Evolutionary conservation across 352 stramenopile genomes (phyloP), one percentile per base, ranked within the genome.

Genomic region (Globisporangium spinosum): DNA sequence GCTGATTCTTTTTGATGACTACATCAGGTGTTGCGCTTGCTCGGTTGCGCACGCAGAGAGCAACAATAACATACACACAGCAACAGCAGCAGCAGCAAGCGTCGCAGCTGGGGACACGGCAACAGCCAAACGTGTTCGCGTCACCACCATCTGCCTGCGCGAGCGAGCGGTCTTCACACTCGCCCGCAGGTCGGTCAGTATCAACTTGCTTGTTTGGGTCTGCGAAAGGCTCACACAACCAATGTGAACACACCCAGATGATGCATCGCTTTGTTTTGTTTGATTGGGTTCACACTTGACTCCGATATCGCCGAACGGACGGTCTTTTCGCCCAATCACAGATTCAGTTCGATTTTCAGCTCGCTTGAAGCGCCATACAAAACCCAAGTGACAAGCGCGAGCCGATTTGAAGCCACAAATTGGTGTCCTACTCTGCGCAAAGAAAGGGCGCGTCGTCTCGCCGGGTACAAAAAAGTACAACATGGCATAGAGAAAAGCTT

Each of bases 381-480:
- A 51, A 22, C 5, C 6, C 43, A 22, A 51, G 43, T 22, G 43
- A 22, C 5, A 51, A 51, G 43, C 43, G 40, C 15, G n/a, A 7
- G 40, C 8, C 40, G 15, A 22, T 51, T 22, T 51, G 43, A 65
- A 65, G 59, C 59, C 59, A 65, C 59, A 65, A 65, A 65, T 38
- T 2, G 10, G 15, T 29, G 13, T 65, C 40, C 59, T 27, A 53
- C 35, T 34, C 8, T 57, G 25, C 17, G 7, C 59, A 45, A 53
- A 65, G 59, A 51, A 34, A 3, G 43, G 40, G 1, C 59, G 2
- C 5, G 1, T 35, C 29, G 15, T 15, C 20, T 29, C 23, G 22
- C 12, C 58, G 38, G 58, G 58, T 64, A 38, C 58, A 56, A 64
- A 64, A 38, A 25, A 22, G 29, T 9, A 32, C 9, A 17, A 51